Conservation (phyloP, 805 yeast genomes). For the Suhomyces canberraensis region DNA sequence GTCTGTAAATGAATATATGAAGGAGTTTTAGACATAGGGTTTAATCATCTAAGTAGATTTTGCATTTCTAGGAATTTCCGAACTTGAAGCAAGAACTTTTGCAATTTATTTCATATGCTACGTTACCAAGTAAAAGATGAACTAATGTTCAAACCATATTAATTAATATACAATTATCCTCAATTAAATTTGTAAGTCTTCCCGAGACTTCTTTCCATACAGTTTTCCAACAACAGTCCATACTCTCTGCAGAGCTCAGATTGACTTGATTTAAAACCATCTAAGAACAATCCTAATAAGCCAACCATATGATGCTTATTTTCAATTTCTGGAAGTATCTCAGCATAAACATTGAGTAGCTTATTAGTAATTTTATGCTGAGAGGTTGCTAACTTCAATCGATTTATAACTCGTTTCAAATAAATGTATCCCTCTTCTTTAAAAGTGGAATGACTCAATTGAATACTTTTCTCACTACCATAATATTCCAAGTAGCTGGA, state of each 20-base stretch:
- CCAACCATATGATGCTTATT: conserved; percentile 2
- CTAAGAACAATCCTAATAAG: not conserved
- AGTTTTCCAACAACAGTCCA: conserved; percentile 2
- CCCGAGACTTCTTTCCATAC: conserved; percentile 2
- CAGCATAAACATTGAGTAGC: not conserved
- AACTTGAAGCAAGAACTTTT: too few relatives aligned
- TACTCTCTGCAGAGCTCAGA: conserved; percentile 4
- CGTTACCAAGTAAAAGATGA: too few relatives aligned
- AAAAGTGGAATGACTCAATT: not conserved
- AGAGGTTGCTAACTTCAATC: conserved; percentile 1
- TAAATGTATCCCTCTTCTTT: conserved; percentile 8
- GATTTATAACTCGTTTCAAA: not conserved
- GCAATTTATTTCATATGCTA: too few relatives aligned
- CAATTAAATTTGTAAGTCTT: not conserved
- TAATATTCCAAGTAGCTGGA: not conserved
- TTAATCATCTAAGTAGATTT: too few relatives aligned
- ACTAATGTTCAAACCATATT: too few relatives aligned
- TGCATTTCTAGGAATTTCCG: too few relatives aligned
- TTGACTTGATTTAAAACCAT: not conserved
- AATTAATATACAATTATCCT: too few relatives aligned
- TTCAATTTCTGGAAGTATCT: not conserved
- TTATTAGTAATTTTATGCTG: not conserved
- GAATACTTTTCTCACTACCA: not conserved
- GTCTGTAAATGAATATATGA: too few relatives aligned
- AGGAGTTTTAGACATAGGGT: too few relatives aligned